phyloP scores from a whole-genome alignment of 176 grass and related monocot genomes.

The Microstegium vimineum region DNA sequence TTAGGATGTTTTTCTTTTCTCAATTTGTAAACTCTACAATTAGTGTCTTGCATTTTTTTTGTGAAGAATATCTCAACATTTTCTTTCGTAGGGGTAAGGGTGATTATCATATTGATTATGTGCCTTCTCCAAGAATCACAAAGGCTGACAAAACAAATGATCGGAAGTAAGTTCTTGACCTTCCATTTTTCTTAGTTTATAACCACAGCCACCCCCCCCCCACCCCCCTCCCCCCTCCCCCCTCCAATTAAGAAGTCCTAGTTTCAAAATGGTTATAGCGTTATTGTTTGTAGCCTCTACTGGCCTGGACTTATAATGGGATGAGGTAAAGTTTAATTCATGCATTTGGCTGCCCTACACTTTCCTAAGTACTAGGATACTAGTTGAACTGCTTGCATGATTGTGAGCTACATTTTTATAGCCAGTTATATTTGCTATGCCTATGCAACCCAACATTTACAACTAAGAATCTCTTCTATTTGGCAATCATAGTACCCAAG shows the following conservation, averaged over 20 bases:
- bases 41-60: not conserved
- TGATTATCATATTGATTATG: slow-evolving; percentile 88
- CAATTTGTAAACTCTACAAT: not conserved
- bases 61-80: not conserved
- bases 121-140: slow-evolving; percentile 81
- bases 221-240: too few relatives aligned
- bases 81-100: slow-evolving; percentile 67
- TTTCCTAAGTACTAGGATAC: not conserved
- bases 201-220: too few relatives aligned
- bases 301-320: not conserved
- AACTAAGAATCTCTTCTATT: not conserved
- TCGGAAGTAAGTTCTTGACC: slow-evolving; percentile 47
- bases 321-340: not conserved
- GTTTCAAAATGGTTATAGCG: not conserved
- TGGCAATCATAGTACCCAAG: not conserved
- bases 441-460: not conserved
- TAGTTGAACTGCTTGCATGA: not conserved
- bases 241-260: not conserved
- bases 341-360: not conserved
- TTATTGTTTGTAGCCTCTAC: not conserved
- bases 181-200: not conserved
- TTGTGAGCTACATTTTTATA: not conserved
- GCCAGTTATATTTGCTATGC: not conserved
- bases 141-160: slow-evolving; percentile 94
- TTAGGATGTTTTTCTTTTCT: not conserved